Percentiles rank a stretch among this genome's conserved stretches.
phyloP scores from a whole-genome alignment of 352 stramenopile species.

The Phytophthora megakarya region DNA sequence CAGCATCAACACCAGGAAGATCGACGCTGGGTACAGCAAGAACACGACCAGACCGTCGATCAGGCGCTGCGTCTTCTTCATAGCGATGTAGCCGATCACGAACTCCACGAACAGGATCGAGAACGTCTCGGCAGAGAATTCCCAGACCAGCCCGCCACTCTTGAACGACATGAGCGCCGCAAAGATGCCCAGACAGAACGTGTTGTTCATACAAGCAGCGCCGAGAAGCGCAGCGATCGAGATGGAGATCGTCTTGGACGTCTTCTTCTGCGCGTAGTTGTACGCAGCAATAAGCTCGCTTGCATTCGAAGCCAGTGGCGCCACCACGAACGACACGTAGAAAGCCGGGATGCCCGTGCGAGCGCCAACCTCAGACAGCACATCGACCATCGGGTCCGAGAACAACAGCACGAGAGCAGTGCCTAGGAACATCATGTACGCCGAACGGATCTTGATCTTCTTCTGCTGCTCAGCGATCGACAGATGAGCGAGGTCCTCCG shows the following conservation, averaged over 20 bases:
- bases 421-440: conserved; percentile 94
- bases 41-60: conserved; percentile 84
- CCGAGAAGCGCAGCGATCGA: conserved; percentile 93
- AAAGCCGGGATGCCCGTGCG: conserved; percentile 93
- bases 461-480: conserved; percentile 95
- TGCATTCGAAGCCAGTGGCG: conserved; percentile 98
- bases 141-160: conserved; percentile 91
- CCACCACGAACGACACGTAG: conserved; percentile 98
- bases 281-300: conserved; percentile 97
- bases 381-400: conserved; percentile 98
- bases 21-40: conserved; percentile 92
- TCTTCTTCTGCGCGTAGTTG: conserved; percentile 98
- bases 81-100: conserved; percentile 78
- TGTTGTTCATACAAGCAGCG: conserved; percentile 99
- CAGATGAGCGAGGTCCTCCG: conserved; percentile 93
- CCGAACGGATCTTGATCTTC: conserved; percentile 94
- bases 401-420: conserved; percentile 95
- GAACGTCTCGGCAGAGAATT: conserved; percentile 98
- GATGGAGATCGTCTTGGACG: conserved; percentile 97
- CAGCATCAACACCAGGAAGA: conserved; percentile 92
- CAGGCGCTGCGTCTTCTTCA: conserved; percentile 91
- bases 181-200: conserved; percentile 98
- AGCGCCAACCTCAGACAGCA: conserved; percentile 93
- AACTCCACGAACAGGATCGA: conserved; percentile 97
- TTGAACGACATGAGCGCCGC: conserved; percentile 97